phyloP scores from a whole-genome alignment of 208 protist species.

The Leishmania martiniquensis region DNA sequence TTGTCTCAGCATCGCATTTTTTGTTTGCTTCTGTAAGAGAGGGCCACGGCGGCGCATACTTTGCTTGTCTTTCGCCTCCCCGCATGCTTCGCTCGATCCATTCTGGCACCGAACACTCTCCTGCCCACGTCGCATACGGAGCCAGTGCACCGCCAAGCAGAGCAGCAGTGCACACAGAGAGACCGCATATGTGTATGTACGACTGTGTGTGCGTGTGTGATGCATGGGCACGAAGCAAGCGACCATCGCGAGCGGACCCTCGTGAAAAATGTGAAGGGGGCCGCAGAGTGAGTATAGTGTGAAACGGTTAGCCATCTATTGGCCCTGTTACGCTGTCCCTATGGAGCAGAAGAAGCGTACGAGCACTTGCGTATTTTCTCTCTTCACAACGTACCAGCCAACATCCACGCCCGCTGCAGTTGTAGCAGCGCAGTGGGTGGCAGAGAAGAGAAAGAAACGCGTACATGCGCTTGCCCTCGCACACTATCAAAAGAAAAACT shows the following conservation, averaged over 20 bases:
- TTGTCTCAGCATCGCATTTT: background rate
- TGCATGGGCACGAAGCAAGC: background rate
- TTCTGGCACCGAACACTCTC: too few species aligned
- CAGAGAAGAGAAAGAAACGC: background rate
- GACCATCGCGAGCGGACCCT: background rate
- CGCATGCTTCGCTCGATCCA: background rate
- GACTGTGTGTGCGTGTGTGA: background rate
- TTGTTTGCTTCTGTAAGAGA: background rate
- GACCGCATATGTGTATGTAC: background rate
- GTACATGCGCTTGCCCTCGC: background rate
- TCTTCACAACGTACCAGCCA: background rate
- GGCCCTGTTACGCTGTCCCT: background rate
- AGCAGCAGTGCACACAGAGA: background rate
- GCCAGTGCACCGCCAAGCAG: background rate
- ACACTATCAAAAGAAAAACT: background rate
- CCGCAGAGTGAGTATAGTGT: background rate
- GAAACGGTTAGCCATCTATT: background rate
- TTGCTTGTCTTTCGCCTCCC: background rate
- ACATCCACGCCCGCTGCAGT: background rate
- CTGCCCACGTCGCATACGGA: background rate
- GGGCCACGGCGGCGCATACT: background rate
- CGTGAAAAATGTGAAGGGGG: conserved; percentile 2
- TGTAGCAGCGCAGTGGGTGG: background rate
- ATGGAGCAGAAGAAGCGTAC: background rate
- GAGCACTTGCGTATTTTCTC: background rate